Percentiles rank a stretch among this genome's conserved stretches.
Evolutionary conservation across 352 stramenopile species (phyloP).

Genomic region (Elongisporangium anandrum): DNA sequence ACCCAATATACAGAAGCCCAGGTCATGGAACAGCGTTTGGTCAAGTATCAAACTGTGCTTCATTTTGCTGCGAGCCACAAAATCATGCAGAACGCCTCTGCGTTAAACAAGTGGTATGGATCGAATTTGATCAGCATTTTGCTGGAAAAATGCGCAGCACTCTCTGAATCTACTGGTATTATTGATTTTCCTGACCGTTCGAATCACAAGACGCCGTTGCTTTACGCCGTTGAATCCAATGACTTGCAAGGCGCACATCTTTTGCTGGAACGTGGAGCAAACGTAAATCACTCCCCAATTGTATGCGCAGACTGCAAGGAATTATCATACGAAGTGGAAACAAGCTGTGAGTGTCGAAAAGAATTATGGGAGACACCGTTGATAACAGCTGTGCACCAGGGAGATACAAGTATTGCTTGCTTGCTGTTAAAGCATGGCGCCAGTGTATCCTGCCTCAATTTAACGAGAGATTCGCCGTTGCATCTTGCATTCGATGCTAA

Average conservation of each 20-base stretch:
- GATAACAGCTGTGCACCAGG: slow-evolving; percentile 33
- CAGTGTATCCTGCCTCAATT: slow-evolving; percentile 33
- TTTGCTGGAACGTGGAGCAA: slow-evolving; percentile 28
- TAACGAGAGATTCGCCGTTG: slow-evolving; percentile 33
- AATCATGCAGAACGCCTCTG: slow-evolving; percentile 22
- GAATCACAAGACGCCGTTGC: slow-evolving; percentile 50
- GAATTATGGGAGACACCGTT: slow-evolving; percentile 40
- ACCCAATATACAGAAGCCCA: too few species aligned
- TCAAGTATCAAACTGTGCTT: slow-evolving; percentile 47
- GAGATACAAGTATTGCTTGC: slow-evolving; percentile 20
- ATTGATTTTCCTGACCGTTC: slow-evolving; percentile 43
- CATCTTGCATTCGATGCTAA: slow-evolving; percentile 43
- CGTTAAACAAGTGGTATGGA: slow-evolving; percentile 38
- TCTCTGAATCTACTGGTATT: slow-evolving; percentile 24
- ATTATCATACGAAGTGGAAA: slow-evolving; percentile 6
- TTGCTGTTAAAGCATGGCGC: slow-evolving; percentile 41
- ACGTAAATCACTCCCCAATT: slow-evolving; percentile 49
- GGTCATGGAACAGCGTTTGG: too few species aligned
- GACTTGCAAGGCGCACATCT: slow-evolving; percentile 31
- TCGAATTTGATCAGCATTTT: slow-evolving; percentile 45
- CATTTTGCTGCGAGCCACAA: slow-evolving; percentile 44
- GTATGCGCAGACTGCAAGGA: slow-evolving; percentile 37
- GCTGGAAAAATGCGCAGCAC: slow-evolving; percentile 24
- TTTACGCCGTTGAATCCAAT: slow-evolving; percentile 45
- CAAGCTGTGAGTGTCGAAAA: slow-evolving; percentile 14